phyloP scores from a whole-genome alignment of 163 green algal species.

The Chlorella variabilis region DNA sequence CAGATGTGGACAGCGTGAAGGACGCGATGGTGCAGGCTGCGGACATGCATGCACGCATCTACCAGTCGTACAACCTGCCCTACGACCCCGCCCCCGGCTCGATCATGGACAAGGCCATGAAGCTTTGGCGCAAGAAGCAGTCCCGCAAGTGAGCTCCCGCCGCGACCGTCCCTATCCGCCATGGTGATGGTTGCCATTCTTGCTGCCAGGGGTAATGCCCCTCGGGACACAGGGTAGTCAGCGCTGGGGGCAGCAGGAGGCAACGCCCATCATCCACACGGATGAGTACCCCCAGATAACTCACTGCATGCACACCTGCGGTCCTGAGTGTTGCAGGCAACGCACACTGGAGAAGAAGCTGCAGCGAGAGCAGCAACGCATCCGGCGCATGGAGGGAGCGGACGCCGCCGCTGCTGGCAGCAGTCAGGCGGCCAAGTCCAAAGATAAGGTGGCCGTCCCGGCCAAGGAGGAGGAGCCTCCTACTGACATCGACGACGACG shows the following conservation, averaged over 20 bases:
- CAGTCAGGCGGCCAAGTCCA: background rate
- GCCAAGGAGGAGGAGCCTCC: background rate
- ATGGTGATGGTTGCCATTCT: background rate
- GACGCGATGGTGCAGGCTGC: constrained; percentile 68
- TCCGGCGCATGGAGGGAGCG: constrained; percentile 47
- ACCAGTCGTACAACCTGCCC: constrained; percentile 85
- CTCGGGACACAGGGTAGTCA: no score
- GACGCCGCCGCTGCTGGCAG: background rate
- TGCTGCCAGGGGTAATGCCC: no score
- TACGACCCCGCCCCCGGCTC: constrained; percentile 61
- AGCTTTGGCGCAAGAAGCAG: constrained; percentile 63
- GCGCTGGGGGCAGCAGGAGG: no score
- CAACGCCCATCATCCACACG: no score
- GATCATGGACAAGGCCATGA: constrained; percentile 68
- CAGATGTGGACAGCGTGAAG: constrained; percentile 53
- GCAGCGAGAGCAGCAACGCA: constrained; percentile 52
- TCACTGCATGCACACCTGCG: background rate
- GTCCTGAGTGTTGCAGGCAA: constrained; percentile 12
- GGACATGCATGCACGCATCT: constrained; percentile 74
- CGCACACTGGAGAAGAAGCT: constrained; percentile 42
- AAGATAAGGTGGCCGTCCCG: background rate
- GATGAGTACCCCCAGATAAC: no score
- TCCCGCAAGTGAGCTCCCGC: constrained; percentile 47
- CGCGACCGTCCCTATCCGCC: constrained; percentile 25
- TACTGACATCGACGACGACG: constrained; percentile 48